Evolutionary conservation across 2,329 filamentous ascomycete genomes (phyloP), one percentile per base, ranked within the genome.

Genomic region (Penicillium sp.): DNA sequence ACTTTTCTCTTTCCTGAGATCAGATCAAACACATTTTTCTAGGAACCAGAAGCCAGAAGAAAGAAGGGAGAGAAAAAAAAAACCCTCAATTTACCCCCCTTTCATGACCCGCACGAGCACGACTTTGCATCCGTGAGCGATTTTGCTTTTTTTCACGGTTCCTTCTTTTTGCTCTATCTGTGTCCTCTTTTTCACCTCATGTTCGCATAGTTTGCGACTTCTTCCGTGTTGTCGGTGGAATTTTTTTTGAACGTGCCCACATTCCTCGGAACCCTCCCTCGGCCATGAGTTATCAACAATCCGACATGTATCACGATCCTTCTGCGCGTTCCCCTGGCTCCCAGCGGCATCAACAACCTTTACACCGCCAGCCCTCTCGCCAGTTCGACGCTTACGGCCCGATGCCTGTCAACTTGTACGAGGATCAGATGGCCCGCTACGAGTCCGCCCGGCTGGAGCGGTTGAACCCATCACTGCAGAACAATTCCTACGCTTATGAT

Each of bases 331-430:
- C 87, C 59, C 89, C 90, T 36, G 86, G 84, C 67, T 85, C 87
- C 29, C 85, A 88, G 69, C 88, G 88, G 63, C 81, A 82, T 65
- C 79, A 78, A 68, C 78, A 86, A 78, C 79, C 81, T 53, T 76
- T 88, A 52, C 84, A 87, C 66, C 84, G 88, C 62, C 86, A 88
- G 69, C 78, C 85, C 41, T 92, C 90, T 63, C 84, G 90, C 63
- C 88, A 88, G 62, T 89, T 92, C 69, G 90, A 95, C 62, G 79
- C 81, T 55, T 87, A 88, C 67, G 83, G 81, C 55, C 84, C 85
- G 51, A 81, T 90, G 67, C 81, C 85, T 21, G 76, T 78, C 45
- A 84, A 83, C 53, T 79, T 92, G 47, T 95, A 93, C 72, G 89
- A 94, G 49, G 84, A 87, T 63, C 80, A 82, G 60, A 78, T 80